Conservation (phyloP, 1,139 yeast species). For the Saccharomyces hybrid region DNA sequence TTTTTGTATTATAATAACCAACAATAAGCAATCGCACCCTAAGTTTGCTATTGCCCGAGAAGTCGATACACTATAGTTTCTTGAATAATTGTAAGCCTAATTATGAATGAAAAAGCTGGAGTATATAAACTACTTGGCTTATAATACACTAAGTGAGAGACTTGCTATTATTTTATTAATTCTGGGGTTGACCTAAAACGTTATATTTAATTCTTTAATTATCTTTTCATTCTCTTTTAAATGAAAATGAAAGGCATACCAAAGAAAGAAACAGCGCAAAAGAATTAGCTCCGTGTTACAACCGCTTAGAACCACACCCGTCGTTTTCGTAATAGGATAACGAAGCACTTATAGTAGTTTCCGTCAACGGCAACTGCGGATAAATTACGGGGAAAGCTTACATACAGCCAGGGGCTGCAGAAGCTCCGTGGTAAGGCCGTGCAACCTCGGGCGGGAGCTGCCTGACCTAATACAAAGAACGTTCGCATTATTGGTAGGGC, state of each 20-base stretch:
- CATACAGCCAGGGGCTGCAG: not conserved
- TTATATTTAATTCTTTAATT: too few species aligned
- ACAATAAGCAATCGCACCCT: not conserved
- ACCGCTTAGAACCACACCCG: not conserved
- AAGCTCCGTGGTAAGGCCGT: not conserved
- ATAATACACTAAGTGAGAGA: not conserved
- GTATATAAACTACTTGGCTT: too few species aligned
- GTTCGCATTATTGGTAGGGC: not conserved
- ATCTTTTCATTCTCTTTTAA: not conserved
- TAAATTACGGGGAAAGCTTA: not conserved
- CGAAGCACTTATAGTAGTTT: not conserved
- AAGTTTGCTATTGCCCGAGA: not conserved
- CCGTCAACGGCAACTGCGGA: not conserved
- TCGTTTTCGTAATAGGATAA: not conserved
- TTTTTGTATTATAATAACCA: not conserved
- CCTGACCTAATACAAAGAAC: too few species aligned
- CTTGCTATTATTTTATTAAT: not conserved
- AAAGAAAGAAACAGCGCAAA: not conserved
- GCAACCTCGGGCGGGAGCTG: not conserved
- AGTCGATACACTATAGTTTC: too few species aligned
- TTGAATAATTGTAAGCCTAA: not conserved
- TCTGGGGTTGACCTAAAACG: not conserved
- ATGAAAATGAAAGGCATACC: not conserved
- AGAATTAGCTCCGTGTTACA: not conserved
- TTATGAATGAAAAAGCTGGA: not conserved